Conservation (phyloP, 257 asterid species). For the Primulina tabacum region DNA sequence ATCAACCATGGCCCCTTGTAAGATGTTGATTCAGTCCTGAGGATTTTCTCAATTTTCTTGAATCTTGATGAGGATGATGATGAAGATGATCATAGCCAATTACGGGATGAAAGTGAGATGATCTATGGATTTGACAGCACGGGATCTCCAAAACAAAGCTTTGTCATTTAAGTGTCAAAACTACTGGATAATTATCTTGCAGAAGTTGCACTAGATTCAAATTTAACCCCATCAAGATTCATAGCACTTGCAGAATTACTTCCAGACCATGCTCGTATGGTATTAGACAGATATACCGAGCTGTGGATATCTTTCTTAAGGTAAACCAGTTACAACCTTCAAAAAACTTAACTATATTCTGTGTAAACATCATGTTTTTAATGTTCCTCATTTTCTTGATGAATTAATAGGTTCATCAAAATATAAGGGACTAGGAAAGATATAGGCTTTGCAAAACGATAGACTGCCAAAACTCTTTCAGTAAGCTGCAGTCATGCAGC, state of each 20-base stretch:
- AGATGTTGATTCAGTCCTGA: conserved; percentile 50
- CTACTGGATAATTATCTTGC: conserved; percentile 62
- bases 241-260: conserved; percentile 46
- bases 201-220: conserved; percentile 68
- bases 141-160: conserved; percentile 52
- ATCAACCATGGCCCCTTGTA: conserved; percentile 43
- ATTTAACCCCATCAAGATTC: conserved; percentile 56
- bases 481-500: conserved; percentile 78
- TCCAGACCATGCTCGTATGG: conserved; percentile 69
- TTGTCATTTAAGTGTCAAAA: conserved; percentile 56
- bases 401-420: conserved; percentile 46
- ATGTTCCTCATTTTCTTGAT: neutral
- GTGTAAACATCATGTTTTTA: neutral
- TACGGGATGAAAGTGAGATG: conserved; percentile 10
- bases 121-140: conserved; percentile 55
- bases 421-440: conserved; percentile 48
- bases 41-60: conserved; percentile 56
- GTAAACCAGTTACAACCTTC: conserved; percentile 27
- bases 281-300: conserved; percentile 69
- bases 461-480: conserved; percentile 62
- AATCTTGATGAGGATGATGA: conserved; percentile 56
- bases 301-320: conserved; percentile 65
- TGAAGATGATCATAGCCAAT: conserved; percentile 27
- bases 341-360: neutral
- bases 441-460: conserved; percentile 56